phyloP scores from a whole-genome alignment of 2,329 filamentous ascomycete species.

The Furcasterigmium furcatum region DNA sequence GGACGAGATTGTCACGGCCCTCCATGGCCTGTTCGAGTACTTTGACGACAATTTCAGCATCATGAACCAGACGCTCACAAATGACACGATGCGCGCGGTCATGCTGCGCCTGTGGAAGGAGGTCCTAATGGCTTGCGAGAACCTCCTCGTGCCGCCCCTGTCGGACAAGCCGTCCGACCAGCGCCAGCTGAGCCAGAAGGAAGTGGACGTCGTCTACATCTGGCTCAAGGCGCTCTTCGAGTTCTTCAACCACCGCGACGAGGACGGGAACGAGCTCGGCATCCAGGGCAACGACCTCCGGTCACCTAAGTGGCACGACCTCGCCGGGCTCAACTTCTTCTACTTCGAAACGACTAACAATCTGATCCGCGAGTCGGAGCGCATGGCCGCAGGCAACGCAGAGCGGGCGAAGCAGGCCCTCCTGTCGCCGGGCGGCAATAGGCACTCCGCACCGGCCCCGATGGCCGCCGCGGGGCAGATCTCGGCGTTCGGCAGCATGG shows the following conservation, averaged over 20 bases:
- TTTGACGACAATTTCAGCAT: slow-evolving; percentile 99
- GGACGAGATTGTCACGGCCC: slow-evolving; percentile 73
- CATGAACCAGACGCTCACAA: slow-evolving; percentile 95
- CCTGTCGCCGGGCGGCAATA: slow-evolving; percentile 38
- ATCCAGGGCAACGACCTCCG: slow-evolving; percentile 90
- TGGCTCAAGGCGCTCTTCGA: slow-evolving; percentile 89
- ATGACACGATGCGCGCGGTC: slow-evolving; percentile 95
- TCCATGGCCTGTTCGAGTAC: slow-evolving; percentile 85
- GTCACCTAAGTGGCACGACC: slow-evolving; percentile 96
- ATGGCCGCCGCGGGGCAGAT: slow-evolving; percentile 47
- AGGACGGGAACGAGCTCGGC: slow-evolving; percentile 78
- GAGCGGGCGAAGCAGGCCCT: slow-evolving; percentile 70
- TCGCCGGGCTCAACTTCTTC: slow-evolving; percentile 96
- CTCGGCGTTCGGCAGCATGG: slow-evolving; percentile 60
- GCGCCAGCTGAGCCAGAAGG: slow-evolving; percentile 76
- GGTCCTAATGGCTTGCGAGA: slow-evolving; percentile 86
- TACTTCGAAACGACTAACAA: slow-evolving; percentile 93
- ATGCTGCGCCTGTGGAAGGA: slow-evolving; percentile 99
- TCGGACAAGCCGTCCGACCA: slow-evolving; percentile 93
- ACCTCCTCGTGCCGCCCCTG: slow-evolving; percentile 84
- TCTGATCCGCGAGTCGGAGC: slow-evolving; percentile 90
- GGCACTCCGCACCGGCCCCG: slow-evolving; percentile 61
- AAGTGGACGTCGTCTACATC: slow-evolving; percentile 91
- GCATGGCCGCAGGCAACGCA: slow-evolving; percentile 86
- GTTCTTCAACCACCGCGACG: slow-evolving; percentile 93